Base-by-base conservation (phyloP, 2,329 filamentous ascomycete genomes). In the Sporothrix curviconia region DNA sequence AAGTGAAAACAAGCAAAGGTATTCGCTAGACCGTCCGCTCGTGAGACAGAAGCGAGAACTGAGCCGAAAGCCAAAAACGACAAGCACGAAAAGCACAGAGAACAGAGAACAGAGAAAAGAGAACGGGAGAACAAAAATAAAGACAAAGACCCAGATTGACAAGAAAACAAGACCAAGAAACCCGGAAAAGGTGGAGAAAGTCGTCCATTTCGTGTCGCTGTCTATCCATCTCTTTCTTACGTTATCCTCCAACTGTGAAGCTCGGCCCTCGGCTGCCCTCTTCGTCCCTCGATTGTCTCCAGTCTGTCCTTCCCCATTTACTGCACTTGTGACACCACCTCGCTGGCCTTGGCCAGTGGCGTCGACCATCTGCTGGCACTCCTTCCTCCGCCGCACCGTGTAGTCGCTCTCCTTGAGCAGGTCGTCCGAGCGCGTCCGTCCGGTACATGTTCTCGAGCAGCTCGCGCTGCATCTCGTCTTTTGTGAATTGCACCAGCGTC, bases 341-440 rank as follows among this genome's bases (percentile, higher is more conserved):
- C 94, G 73, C 86, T 94, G 58, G 94, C 94, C 73, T 89, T 87
- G 65, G 81, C 76, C 68, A 99, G 78, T n/a, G 56, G 89, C 95
- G 74, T 99, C 94, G 53, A 99, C 94, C 94, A 99, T 99, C 75
- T 96, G 91, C 75, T 95, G 91, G 75, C 94, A 99, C 74, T 99
- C 94, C 80, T 99, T 99, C 72, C 94, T 83, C 72, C 94, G 82
- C 67, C 92, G 85, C 67, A 95, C 81, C 3, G 94, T 99, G 79
- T 96, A 97, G 73, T 99, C 94, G 70, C 90, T 95, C 76, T 99
- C 94, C 81, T 96, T 96, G 63, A 99, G 85, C 63, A 99, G 79
- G 61, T 96, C 92, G 65, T 99, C 94, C n/a, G 28, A 96, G 81
- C 66, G 92, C 89, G 70, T 89, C 86, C 54, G 85, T 87, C 71